Evolutionary conservation across 2,329 filamentous ascomycete genomes (phyloP).

Genomic region (Colletotrichum liaoningense): DNA sequence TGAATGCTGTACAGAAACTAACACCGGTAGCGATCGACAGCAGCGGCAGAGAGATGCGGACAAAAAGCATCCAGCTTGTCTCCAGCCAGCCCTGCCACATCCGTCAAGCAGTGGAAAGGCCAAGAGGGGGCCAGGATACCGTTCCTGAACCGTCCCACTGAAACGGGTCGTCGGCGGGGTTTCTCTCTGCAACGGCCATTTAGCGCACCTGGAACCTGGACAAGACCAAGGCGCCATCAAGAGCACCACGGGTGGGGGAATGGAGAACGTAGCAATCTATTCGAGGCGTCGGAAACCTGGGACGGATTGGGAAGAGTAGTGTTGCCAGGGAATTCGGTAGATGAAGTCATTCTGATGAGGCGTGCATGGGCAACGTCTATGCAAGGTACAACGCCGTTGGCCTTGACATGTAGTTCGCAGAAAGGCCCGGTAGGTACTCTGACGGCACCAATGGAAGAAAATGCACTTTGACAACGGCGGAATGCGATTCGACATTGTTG

Average conservation of each 20-base stretch:
- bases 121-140: conserved; percentile 14
- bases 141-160: conserved; percentile 33
- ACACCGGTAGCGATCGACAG: background rate
- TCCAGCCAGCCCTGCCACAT: conserved; percentile 19
- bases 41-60: background rate
- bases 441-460: background rate
- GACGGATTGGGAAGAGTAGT: conserved; percentile 13
- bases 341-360: conserved; percentile 28
- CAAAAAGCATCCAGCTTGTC: background rate
- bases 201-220: conserved; percentile 12
- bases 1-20: background rate
- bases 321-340: background rate
- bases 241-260: conserved; percentile 9
- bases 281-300: conserved; percentile 35
- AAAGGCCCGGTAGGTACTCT: background rate
- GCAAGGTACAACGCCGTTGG: conserved; percentile 18
- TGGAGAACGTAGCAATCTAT: conserved; percentile 31
- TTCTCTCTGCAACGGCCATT: conserved; percentile 6
- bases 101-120: conserved; percentile 6
- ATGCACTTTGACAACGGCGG: background rate
- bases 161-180: conserved; percentile 27
- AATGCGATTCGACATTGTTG: background rate
- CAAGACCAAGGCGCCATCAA: conserved; percentile 10
- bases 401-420: background rate
- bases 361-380: conserved; percentile 6